phyloP scores from a whole-genome alignment of 2,329 filamentous ascomycete species.

The Blastomyces gilchristii region DNA sequence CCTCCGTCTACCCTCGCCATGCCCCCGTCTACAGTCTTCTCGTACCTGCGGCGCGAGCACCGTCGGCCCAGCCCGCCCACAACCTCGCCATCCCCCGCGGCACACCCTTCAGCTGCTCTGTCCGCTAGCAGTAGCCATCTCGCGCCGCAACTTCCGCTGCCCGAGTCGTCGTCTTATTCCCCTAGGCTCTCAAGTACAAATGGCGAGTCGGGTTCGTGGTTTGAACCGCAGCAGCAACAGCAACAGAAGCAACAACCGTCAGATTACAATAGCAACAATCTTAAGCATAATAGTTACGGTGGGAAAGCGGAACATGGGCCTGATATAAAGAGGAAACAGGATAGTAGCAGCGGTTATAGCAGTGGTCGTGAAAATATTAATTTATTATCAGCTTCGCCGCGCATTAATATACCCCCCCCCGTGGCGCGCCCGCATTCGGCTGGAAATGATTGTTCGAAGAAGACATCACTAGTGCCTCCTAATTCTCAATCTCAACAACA shows the following conservation, averaged over 20 bases:
- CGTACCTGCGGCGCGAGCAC: slow-evolving; percentile 17
- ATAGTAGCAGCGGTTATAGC: not conserved
- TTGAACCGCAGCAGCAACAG: slow-evolving; percentile 7
- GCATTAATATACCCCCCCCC: not conserved
- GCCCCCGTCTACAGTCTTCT: slow-evolving; percentile 17
- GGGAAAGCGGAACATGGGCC: not conserved
- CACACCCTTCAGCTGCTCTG: slow-evolving; percentile 24
- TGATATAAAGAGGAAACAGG: not conserved
- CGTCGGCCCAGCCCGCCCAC: slow-evolving; percentile 14
- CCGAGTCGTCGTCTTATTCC: slow-evolving; percentile 19
- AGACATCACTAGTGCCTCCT: not conserved
- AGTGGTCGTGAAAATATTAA: slow-evolving; percentile 3
- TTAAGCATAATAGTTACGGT: not conserved
- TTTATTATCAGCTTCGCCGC: not conserved
- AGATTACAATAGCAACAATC: not conserved
- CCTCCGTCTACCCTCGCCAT: not conserved
- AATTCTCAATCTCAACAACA: not conserved
- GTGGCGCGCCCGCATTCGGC: not conserved
- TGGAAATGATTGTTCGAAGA: not conserved
- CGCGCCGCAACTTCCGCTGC: not conserved
- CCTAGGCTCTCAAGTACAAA: slow-evolving; percentile 22
- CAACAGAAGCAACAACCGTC: not conserved
- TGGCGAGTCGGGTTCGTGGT: slow-evolving; percentile 18
- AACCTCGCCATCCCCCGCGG: slow-evolving; percentile 7
- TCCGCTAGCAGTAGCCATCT: slow-evolving; percentile 10